Percentiles rank a stretch among this genome's conserved stretches.
Evolutionary conservation across 2,329 filamentous ascomycete genomes (phyloP).

Genomic region (Coccinonectria pachysandricola): DNA sequence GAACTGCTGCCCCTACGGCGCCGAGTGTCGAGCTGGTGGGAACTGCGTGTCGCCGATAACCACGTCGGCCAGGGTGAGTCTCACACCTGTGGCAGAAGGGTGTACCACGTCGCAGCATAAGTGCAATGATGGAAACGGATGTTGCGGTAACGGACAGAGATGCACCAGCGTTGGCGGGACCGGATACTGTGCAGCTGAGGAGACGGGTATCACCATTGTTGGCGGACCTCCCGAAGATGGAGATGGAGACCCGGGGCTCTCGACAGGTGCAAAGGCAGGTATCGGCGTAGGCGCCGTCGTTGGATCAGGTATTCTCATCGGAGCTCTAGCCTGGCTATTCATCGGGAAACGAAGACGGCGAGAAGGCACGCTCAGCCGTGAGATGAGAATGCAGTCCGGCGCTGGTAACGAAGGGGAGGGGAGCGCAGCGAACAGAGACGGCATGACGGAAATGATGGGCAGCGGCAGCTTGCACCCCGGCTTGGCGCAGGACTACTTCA

Average conservation of each 20-base stretch:
- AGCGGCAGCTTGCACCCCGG: conserved; percentile 19
- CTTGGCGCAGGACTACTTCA: conserved; percentile 32
- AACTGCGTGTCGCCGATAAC: conserved; percentile 25
- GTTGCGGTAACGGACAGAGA: conserved; percentile 34
- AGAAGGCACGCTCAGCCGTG: conserved; percentile 9
- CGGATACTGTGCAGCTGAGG: conserved; percentile 30
- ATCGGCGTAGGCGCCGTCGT: conserved; percentile 44
- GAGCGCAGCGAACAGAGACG: conserved; percentile 12
- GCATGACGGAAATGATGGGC: conserved; percentile 25
- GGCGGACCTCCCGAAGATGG: conserved; percentile 15
- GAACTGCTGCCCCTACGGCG: conserved; percentile 39
- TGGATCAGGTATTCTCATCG: conserved; percentile 32
- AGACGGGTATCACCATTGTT: conserved; percentile 21
- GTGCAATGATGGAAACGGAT: conserved; percentile 37
- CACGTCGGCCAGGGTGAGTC: conserved; percentile 15
- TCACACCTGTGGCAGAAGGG: conserved; percentile 27
- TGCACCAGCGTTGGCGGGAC: conserved; percentile 30
- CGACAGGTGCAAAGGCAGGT: conserved; percentile 43
- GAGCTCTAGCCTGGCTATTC: conserved; percentile 36
- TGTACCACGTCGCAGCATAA: conserved; percentile 35
- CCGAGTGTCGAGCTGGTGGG: conserved; percentile 28
- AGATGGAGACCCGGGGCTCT: conserved; percentile 21
- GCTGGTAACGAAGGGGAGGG: conserved; percentile 7
- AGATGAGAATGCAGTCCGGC: conserved; percentile 8
- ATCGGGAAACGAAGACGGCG: conserved; percentile 28